Base-by-base conservation (phyloP, 1,284 basidiomycete species). In the Marasmius sp. region DNA sequence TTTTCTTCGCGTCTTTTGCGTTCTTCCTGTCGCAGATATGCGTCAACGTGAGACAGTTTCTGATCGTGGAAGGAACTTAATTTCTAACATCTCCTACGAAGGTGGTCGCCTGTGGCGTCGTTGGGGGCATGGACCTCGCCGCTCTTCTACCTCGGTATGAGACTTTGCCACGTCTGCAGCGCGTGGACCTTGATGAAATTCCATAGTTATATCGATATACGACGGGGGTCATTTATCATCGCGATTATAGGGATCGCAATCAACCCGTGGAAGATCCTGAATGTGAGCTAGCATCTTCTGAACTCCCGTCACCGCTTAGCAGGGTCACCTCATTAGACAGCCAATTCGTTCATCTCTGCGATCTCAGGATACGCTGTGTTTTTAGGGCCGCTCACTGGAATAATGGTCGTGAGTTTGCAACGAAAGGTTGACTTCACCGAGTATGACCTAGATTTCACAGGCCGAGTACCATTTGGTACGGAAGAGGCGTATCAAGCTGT, bases 1-100 rank as follows among this genome's bases (percentile, higher is more conserved):
- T 73, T 1, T 74, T 74, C 62, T 74, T 74, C 53, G 72, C 70
- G n/a, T 68, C 69, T 33, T 69, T 70, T 60, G 69, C 73, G 1
- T 72, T 73, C 60, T 70, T 74, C 49, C 52, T 72, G 18, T 70
- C 72, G 1, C 71, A 72, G 60, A 38, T 73, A 10, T 72, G 67
- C 33, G 70, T 72, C 0, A 73, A 70, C 41, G 70, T 74, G n/a
- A 65, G 67, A 51, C 27, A 27, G 27, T 8, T 8, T 45, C 12
- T 8, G 14, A 18, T 27, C n/a, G 14, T 47, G 20, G 18, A 22
- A 16, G 33, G 52, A 4, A 33, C 27, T 52, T 43, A 38, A 1
- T 7, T 57, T 45, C 4, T 45, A 27, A 27, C 27, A 2, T 27
- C 27, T 27, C 27, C 27, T 27, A 27, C 27, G 4, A 49, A 74